Evolutionary conservation across 176 grass and related monocot species (phyloP), one percentile per base, ranked within the genome.

Genomic region (Saccharum spontaneum): DNA sequence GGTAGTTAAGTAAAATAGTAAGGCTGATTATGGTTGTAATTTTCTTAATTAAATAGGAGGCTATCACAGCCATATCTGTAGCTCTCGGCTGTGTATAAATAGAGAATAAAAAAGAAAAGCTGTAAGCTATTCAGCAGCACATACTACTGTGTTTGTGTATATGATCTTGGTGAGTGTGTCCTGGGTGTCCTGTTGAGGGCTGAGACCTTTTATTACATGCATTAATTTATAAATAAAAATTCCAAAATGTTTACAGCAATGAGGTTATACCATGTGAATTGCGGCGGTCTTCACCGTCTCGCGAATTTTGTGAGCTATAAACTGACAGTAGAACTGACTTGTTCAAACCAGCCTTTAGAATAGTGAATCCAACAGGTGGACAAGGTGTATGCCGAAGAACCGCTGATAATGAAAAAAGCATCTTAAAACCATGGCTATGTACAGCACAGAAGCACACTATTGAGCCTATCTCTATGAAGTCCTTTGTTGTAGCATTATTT

Each of bases 401-500:
- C 38, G 87, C 86, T 50, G 96, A 98, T 54, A 98, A 86, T n/a
- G 96, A 91, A 84, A 91, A 87, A 77, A 98, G 96, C 91, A 98
- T 98, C 82, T 98, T 91, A 86, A 93, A 95, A 77, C 96, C 96
- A 94, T 98, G 93, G 83, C 87, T 98, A 68, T 98, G 96, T 62
- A 98, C 92, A 55, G 96, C 93, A 85, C 93, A 98, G 71, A 98
- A 98, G 87, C 96, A 95, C 66, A 92, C 73, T 52, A 98, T 84
- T 74, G 90, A 88, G 18, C 96, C 96, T 28, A 98, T 98, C 85
- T 98, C 76, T 75, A 95, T 20, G 50, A 98, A 95, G 71, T 95
- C 93, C 81, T 78, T 92, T 73, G 79, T 83, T 69, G 80, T 87
- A 76, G 89, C 85, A 89, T 95, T 82, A 77, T 84, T 88, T 28